Percentiles rank a stretch among this genome's conserved stretches.
Evolutionary conservation across 345 rosid genomes (phyloP).

Genomic region (Eucalyptus regnans): DNA sequence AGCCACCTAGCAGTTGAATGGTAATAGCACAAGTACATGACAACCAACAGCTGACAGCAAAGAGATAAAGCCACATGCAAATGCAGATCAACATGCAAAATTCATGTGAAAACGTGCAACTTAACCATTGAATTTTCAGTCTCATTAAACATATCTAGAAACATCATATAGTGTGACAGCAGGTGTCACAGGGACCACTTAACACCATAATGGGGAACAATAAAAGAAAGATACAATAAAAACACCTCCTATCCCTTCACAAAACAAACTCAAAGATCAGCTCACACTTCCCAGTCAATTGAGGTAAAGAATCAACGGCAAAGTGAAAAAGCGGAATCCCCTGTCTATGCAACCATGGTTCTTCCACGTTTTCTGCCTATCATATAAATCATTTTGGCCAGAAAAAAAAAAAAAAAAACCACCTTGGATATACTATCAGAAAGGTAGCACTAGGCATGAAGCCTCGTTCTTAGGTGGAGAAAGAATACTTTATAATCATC

Average conservation of each 20-base stretch:
- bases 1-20: neutral
- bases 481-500: neutral
- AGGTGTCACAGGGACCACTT: neutral
- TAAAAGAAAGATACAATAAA: neutral
- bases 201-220: neutral
- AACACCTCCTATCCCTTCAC: neutral
- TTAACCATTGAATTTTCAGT: neutral
- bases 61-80: neutral
- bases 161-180: neutral
- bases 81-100: neutral
- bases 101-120: neutral
- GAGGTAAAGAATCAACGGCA: neutral
- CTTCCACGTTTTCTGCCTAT: neutral
- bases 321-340: neutral
- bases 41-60: neutral
- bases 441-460: neutral
- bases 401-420: too few relatives aligned
- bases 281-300: neutral
- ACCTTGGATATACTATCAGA: neutral
- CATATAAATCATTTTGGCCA: neutral
- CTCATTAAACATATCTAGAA: neutral
- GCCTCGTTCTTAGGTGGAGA: neutral
- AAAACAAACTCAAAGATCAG: neutral
- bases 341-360: neutral
- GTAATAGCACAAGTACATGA: neutral